phyloP scores from a whole-genome alignment of 345 rosid genomes.

The Eucalyptus erythrocorys region DNA sequence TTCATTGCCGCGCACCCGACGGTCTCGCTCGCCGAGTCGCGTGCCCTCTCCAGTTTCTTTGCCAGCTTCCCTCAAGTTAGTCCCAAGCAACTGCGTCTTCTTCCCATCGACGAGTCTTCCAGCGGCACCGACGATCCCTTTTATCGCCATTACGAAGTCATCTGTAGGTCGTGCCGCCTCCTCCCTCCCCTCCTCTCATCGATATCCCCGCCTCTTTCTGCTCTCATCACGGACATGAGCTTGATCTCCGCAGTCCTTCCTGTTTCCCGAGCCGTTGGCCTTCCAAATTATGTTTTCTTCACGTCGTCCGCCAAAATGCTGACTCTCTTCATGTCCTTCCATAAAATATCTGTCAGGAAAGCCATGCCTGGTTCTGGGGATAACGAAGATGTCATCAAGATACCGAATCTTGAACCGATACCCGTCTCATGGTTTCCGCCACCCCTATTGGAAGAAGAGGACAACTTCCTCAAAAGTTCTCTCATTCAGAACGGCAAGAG shows the following conservation, averaged over 20 bases:
- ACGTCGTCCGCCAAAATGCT: constrained; percentile 31
- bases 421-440: constrained; percentile 14
- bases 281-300: constrained; percentile 25
- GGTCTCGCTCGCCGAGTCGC: constrained; percentile 17
- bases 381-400: not conserved
- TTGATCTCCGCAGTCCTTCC: constrained; percentile 14
- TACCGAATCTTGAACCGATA: constrained; percentile 16
- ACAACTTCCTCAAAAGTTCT: not conserved
- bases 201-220: constrained; percentile 10
- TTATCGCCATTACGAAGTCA: constrained; percentile 6
- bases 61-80: constrained; percentile 8
- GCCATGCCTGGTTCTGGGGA: not conserved
- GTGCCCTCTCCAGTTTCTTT: constrained; percentile 2
- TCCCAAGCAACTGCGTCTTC: constrained; percentile 5
- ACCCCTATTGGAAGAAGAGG: not conserved
- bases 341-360: not conserved
- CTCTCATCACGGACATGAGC: constrained; percentile 20
- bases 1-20: constrained; percentile 16
- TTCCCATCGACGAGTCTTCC: not conserved
- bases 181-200: constrained; percentile 19
- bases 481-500: not conserved
- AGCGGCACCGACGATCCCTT: constrained; percentile 14
- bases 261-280: constrained; percentile 6
- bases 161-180: constrained; percentile 7
- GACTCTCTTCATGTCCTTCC: constrained; percentile 13